Base-by-base conservation (phyloP, 2,329 filamentous ascomycete genomes). In the Ophiostoma sp. region DNA sequence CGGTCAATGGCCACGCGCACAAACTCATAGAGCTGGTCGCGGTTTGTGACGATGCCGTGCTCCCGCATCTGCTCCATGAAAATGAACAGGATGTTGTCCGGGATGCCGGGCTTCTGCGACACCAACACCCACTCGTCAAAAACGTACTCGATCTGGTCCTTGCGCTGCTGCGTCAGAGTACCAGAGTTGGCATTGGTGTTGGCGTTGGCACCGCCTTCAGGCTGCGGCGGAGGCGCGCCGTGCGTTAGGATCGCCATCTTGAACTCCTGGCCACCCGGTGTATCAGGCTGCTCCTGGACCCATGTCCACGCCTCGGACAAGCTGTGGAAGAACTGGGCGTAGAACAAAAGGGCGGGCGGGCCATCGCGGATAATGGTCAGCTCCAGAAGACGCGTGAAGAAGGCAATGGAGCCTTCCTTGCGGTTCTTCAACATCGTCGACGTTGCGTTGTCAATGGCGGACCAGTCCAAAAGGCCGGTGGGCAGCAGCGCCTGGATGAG, bases 101-200 rank as follows among this genome's bases (percentile, higher is more conserved):
- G 90, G 3, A 91, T 89, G 77, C 91, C 90, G n/a, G 90, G 88
- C 78, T 94, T 93, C 81, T 92, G 92, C 83, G 88, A 92, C 8
- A 98, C 87, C 74, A 92, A 90, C 36, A 95, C 89, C 96, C 96
- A 99, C 83, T 99, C 96, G 59, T 95, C 94, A 79, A 99, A 98
- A 25, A 98, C 88, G 80, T 99, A 98, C 78, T 97, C 94, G 82
- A 97, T 90, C 80, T 98, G 94, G 75, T 97, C 93, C 75, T 91
- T 89, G 77, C 91, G 91, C 42, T 88, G 85, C 52, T 84, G 81
- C 19, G 85, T 82, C 69, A 89, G 87, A 73, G 91, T 88, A 28
- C 87, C 89, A 3, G 33, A 3, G 33, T 36, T 36, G 11, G 42
- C 42, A 15, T 48, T 15, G 11, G 42, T 5, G 22, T 71, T 8